phyloP scores from a whole-genome alignment of 495 filamentous ascomycete species.

The Aspergillus coremiiformis region DNA sequence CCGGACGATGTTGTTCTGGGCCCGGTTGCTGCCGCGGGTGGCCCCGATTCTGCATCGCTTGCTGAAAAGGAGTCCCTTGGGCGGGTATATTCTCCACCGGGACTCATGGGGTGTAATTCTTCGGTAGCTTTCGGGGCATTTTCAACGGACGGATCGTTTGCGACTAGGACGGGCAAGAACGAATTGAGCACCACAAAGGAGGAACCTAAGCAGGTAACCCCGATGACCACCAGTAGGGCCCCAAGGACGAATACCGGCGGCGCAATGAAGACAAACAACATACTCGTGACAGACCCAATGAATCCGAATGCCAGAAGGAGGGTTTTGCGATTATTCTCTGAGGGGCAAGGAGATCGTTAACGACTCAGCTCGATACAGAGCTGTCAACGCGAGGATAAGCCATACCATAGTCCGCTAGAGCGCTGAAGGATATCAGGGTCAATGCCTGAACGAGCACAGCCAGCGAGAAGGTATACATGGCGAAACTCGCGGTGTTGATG shows the following conservation, averaged over 20 bases:
- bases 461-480: conserved; percentile 49
- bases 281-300: conserved; percentile 66
- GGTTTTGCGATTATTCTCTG: conserved; percentile 53
- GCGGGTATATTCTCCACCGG: conserved; percentile 10
- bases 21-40: background rate
- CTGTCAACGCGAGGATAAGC: background rate
- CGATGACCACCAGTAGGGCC: conserved; percentile 68
- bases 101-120: conserved; percentile 21
- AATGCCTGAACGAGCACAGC: conserved; percentile 48
- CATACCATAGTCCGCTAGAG: conserved; percentile 48
- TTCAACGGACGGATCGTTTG: conserved; percentile 37
- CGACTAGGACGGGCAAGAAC: conserved; percentile 43
- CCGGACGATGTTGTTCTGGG: conserved; percentile 17
- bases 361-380: background rate
- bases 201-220: conserved; percentile 61
- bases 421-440: conserved; percentile 46
- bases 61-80: conserved; percentile 36
- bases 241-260: conserved; percentile 66
- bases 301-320: conserved; percentile 73
- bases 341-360: background rate
- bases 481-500: conserved; percentile 47
- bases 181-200: conserved; percentile 49
- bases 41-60: conserved; percentile 6
- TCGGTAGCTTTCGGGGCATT: conserved; percentile 15
- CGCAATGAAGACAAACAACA: conserved; percentile 74